Evolutionary conservation across 2,329 filamentous ascomycete genomes (phyloP).

Genomic region (Xylariomycetidae sp.): DNA sequence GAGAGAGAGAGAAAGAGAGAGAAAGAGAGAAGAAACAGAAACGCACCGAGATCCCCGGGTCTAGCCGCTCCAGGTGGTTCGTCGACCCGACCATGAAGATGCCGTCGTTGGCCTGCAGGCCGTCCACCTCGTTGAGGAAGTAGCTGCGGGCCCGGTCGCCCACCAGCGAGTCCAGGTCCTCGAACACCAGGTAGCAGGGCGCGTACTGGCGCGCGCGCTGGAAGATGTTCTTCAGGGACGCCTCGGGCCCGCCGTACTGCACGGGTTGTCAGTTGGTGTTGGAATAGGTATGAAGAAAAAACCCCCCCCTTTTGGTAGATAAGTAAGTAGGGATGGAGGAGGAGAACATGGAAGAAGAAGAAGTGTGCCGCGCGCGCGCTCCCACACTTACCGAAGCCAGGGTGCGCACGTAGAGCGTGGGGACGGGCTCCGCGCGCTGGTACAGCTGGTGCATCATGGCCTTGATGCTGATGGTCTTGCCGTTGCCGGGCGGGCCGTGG

Average conservation of each 20-base stretch:
- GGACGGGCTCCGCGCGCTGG: slow-evolving; percentile 43
- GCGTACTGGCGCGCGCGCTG: slow-evolving; percentile 53
- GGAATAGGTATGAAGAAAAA: no score
- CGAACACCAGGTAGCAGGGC: slow-evolving; percentile 65
- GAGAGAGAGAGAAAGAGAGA: no score
- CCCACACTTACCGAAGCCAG: slow-evolving; percentile 30
- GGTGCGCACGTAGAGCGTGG: slow-evolving; percentile 55
- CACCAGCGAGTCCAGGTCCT: slow-evolving; percentile 65
- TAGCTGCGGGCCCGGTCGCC: slow-evolving; percentile 55
- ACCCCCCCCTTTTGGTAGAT: no score
- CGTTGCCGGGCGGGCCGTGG: slow-evolving; percentile 57
- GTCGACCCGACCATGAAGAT: slow-evolving; percentile 65
- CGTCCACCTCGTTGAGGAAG: slow-evolving; percentile 69
- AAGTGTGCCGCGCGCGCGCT: not conserved
- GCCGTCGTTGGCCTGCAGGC: slow-evolving; percentile 62
- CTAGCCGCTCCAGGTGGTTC: slow-evolving; percentile 59
- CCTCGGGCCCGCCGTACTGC: slow-evolving; percentile 51
- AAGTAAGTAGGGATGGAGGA: no score
- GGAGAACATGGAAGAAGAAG: not conserved
- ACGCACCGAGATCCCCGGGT: slow-evolving; percentile 55
- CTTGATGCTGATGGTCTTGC: slow-evolving; percentile 66
- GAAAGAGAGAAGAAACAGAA: not conserved
- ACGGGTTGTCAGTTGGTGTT: not conserved
- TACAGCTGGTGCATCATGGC: slow-evolving; percentile 62
- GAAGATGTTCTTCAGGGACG: slow-evolving; percentile 47